Conservation (phyloP, 1,284 basidiomycete genomes). For the Malassezia sympodialis region DNA sequence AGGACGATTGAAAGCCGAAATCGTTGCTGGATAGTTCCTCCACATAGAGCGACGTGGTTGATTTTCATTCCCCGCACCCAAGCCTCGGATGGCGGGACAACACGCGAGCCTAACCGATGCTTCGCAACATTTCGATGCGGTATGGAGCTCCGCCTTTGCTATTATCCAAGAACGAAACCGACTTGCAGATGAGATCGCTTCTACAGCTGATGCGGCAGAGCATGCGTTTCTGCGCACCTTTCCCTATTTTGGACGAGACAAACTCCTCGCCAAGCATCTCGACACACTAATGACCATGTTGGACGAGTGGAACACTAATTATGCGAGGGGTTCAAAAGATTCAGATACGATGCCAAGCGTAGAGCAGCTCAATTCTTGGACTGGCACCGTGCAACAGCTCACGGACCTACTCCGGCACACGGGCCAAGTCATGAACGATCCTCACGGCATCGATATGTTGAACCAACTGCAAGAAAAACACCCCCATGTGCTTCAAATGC, state of each 20-base stretch:
- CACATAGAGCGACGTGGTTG: neutral
- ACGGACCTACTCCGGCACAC: conserved; percentile 1
- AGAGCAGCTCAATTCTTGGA: conserved; percentile 4
- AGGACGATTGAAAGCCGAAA: conserved; percentile 11
- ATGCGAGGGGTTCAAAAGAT: neutral
- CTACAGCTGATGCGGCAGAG: conserved; percentile 2
- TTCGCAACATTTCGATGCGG: conserved; percentile 1
- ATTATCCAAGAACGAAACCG: conserved; percentile 11
- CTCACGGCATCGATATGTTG: conserved; percentile 8
- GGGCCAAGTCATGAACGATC: conserved; percentile 14
- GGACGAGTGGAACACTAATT: conserved; percentile 4
- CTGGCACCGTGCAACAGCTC: conserved; percentile 5
- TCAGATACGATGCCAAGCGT: neutral
- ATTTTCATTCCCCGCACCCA: neutral
- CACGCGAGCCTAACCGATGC: neutral
- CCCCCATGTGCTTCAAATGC: conserved; percentile 1
- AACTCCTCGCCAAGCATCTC: conserved; percentile 7
- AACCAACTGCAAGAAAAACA: conserved; percentile 2
- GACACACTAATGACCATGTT: conserved; percentile 8
- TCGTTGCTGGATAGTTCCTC: neutral
- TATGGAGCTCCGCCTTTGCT: conserved; percentile 7
- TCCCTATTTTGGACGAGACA: conserved; percentile 14
- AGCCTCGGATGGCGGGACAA: neutral
- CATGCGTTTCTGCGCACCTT: conserved; percentile 7
- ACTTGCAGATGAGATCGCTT: conserved; percentile 10